Conservation (phyloP, 1,284 basidiomycete genomes). For the Trichosporon inkin region DNA sequence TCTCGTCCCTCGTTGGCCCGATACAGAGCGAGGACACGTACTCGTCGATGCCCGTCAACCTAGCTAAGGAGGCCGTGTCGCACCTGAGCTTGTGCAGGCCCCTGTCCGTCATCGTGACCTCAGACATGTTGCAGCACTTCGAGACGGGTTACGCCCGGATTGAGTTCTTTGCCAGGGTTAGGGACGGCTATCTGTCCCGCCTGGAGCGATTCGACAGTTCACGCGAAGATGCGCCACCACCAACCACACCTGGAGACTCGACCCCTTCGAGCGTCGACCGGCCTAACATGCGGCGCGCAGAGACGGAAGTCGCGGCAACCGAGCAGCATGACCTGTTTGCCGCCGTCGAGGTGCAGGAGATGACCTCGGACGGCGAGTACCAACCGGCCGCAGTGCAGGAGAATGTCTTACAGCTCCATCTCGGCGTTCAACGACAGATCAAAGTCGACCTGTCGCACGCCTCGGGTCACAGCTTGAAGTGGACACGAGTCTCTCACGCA, state of each 20-base stretch:
- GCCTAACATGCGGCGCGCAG: slow-evolving; percentile 78
- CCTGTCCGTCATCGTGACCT: slow-evolving; percentile 70
- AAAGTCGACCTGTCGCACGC: slow-evolving; percentile 73
- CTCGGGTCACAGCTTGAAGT: slow-evolving; percentile 82
- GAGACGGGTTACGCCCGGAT: slow-evolving; percentile 71
- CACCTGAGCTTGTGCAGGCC: slow-evolving; percentile 74
- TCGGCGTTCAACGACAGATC: slow-evolving; percentile 85
- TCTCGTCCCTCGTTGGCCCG: slow-evolving; percentile 73
- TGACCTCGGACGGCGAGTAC: slow-evolving; percentile 79
- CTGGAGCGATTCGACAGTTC: slow-evolving; percentile 62
- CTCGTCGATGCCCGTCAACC: slow-evolving; percentile 67
- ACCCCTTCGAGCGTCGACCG: slow-evolving; percentile 8
- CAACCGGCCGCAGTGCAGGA: slow-evolving; percentile 76
- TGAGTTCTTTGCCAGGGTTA: slow-evolving; percentile 79
- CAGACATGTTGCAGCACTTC: slow-evolving; percentile 69
- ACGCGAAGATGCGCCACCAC: slow-evolving; percentile 11
- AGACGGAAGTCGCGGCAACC: slow-evolving; percentile 84
- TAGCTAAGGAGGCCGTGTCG: slow-evolving; percentile 65
- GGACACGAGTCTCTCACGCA: slow-evolving; percentile 61
- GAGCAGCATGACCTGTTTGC: slow-evolving; percentile 85
- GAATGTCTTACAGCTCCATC: slow-evolving; percentile 82
- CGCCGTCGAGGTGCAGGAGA: slow-evolving; percentile 79
- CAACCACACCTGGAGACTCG: background rate
- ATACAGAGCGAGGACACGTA: slow-evolving; percentile 74
- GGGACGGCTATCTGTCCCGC: slow-evolving; percentile 74